phyloP scores from a whole-genome alignment of 78 protist genomes.

The Tieghemostelium lacteum region DNA sequence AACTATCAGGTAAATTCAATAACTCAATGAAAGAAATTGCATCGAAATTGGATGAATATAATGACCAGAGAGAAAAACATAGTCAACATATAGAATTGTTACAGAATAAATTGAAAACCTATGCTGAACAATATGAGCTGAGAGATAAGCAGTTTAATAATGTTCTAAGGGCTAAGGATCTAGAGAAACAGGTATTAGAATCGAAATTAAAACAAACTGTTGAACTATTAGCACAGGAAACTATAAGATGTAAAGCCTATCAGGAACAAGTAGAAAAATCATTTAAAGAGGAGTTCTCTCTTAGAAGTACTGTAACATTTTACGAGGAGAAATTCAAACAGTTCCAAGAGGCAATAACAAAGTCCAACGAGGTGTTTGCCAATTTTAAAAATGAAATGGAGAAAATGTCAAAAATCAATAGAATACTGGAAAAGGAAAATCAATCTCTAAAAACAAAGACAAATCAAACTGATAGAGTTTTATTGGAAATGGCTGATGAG shows the following conservation, averaged over 20 bases:
- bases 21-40: constrained; percentile 22
- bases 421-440: background rate
- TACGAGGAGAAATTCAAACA: too few species aligned
- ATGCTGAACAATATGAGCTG: background rate
- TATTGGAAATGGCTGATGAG: background rate
- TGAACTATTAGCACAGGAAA: background rate
- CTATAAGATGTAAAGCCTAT: background rate
- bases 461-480: background rate
- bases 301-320: background rate
- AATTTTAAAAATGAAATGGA: background rate
- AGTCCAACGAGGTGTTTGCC: background rate
- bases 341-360: background rate
- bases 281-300: background rate
- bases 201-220: too few species aligned
- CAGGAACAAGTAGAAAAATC: background rate
- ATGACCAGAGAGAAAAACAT: constrained; percentile 26
- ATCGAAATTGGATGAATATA: constrained; percentile 19
- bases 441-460: background rate
- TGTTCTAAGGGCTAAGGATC: constrained; percentile 1
- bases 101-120: too few species aligned
- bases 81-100: constrained; percentile 8
- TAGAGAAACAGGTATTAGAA: background rate
- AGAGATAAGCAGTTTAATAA: background rate
- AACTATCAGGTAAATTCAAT: constrained; percentile 16
- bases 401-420: background rate